Evolutionary conservation across 2,329 filamentous ascomycete species (phyloP).

Genomic region (Calonectria multiphialidica): DNA sequence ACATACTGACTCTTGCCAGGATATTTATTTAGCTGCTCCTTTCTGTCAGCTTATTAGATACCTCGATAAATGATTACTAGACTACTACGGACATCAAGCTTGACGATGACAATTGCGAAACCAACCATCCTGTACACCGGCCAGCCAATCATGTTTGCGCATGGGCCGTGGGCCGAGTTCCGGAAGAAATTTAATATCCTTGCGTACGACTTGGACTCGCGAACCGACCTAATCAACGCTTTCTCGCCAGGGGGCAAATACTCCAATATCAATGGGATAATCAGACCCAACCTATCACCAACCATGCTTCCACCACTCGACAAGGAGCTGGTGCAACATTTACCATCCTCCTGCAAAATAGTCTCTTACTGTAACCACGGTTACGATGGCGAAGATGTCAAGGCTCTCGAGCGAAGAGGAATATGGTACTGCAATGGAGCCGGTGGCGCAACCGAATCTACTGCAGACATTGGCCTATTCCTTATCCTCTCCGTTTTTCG

Average conservation of each 20-base stretch:
- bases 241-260: neutral
- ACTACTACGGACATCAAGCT: no score
- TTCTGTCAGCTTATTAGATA: no score
- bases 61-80: no score
- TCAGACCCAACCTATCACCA: neutral
- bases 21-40: no score
- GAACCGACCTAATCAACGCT: neutral
- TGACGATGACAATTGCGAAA: neutral
- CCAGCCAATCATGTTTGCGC: neutral
- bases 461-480: neutral
- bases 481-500: constrained; percentile 1
- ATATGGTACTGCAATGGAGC: neutral
- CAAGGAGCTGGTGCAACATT: neutral
- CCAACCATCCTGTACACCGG: neutral
- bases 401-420: neutral
- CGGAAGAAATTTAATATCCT: neutral
- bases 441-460: neutral
- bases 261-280: neutral
- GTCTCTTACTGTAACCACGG: constrained; percentile 4
- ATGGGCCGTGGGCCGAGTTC: neutral
- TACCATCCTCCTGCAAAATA: neutral
- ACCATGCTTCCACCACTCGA: neutral
- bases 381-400: neutral
- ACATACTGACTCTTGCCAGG: no score
- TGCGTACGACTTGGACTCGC: neutral